These are phyloP conservation scores for Lavandula angustifolia DNA, from an alignment of 257 asterid genomes.

Conservation along the genomic window DNA sequence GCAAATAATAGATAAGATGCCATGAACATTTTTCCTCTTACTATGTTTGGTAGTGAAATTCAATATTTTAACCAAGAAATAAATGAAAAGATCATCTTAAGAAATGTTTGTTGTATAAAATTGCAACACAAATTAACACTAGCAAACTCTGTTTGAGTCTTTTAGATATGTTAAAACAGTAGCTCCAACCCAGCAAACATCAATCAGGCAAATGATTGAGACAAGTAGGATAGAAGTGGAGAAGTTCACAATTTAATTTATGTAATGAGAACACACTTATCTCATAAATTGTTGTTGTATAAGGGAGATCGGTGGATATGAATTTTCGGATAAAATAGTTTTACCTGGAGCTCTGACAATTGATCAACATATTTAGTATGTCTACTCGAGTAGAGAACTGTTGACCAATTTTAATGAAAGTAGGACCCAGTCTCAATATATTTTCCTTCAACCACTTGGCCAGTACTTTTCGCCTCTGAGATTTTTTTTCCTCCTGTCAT, in stretches of 20 bases:
- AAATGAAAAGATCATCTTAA: neutral
- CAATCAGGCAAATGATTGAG: neutral
- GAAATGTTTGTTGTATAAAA: neutral
- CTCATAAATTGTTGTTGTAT: neutral
- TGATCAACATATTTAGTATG: constrained; percentile 96
- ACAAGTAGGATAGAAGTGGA: neutral
- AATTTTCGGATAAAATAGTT: constrained; percentile 12
- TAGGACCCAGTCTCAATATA: constrained; percentile 92
- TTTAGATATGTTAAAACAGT: neutral
- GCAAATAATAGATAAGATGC: neutral
- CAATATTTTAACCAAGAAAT: neutral
- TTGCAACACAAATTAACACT: neutral
- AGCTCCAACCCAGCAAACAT: neutral
- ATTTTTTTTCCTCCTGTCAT: constrained; percentile 81
- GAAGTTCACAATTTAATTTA: neutral
- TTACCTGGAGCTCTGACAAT: constrained; percentile 94
- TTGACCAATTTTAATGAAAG: constrained; percentile 96
- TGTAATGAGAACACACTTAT: neutral
- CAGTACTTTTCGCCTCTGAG: constrained; percentile 72
- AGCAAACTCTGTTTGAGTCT: neutral
- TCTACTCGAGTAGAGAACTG: constrained; percentile 98
- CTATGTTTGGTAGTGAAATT: neutral
- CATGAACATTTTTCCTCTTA: neutral
- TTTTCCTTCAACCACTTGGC: constrained; percentile 96
- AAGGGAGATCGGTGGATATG: neutral